Base-by-base conservation (phyloP, 768 basidiomycete species). In the Hericium rajendrae region DNA sequence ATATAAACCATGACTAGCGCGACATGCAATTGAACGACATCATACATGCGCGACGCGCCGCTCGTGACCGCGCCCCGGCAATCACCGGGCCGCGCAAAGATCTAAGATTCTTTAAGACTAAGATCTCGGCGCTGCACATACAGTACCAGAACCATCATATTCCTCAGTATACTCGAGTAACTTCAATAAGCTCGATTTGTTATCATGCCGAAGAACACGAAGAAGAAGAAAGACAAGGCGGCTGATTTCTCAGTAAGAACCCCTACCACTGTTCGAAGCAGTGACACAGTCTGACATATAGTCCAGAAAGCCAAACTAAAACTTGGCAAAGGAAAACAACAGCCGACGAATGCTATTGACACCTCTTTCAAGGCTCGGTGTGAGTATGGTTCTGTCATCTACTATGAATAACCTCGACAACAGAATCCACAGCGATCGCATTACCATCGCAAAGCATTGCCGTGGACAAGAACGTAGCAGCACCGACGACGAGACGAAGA, bases 321-420 rank as follows among this genome's bases (percentile, higher is more conserved):
- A 71, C 88, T 99, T 52, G 95, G 95, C 38, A 99, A 95, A 69
- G 93, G 91, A 48, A 98, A 94, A 70, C 82, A 87, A 64, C 68
- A 75, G 10, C 77, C 93, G 10, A 78, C 73, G 49, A 98, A 98
- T 78, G 90, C 83, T 5, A 82, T 97, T 62, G 91, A 98, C 71
- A 98, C 95, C 1, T 94, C 94, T 1, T 97, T 95, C 80, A 93
- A 94, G 69, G 85, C 92, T 37, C 83, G 91, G 58, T 91, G 95
- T 97, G 66, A 64, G 88, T 76, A 15, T 28, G 50, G 51, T 38
- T 53, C 8, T 46, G 56, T 68, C 62, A 55, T 60, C 32, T 32
- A 60, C 15, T 13, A 15, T 20, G 11, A 22, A 32, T 20, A 39
- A 6, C 46, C 1, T 24, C 15, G 48, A 37, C 37, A 8, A 24